A percentile compares a stretch with the other conserved stretches of the same genome.
Conservation (phyloP, 2,329 filamentous ascomycete species). For the Epicoccum nigrum region DNA sequence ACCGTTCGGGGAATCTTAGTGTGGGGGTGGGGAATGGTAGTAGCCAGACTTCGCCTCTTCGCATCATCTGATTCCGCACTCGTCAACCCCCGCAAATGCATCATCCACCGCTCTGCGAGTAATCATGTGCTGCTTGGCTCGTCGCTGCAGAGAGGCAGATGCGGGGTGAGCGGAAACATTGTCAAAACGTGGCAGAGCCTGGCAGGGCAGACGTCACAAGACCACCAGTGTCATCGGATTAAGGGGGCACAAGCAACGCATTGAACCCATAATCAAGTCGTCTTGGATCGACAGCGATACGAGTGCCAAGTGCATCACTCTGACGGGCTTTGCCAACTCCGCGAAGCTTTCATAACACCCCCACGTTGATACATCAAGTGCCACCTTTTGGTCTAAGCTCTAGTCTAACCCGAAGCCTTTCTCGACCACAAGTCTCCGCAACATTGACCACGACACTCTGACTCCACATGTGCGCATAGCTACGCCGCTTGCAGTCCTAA, state of each 20-base stretch:
- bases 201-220: constrained; percentile 1
- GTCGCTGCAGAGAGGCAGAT: constrained; percentile 33
- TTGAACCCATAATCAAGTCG: constrained; percentile 1
- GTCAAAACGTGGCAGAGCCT: constrained; percentile 43
- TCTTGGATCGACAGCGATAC: background rate
- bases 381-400: constrained; percentile 26
- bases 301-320: constrained; percentile 1
- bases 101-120: background rate
- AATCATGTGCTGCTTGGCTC: constrained; percentile 16
- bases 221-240: constrained; percentile 2
- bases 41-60: constrained; percentile 26
- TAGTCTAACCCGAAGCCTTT: constrained; percentile 21
- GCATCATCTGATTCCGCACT: constrained; percentile 46
- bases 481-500: background rate
- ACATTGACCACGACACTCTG: constrained; percentile 1
- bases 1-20: constrained; percentile 41
- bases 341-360: constrained; percentile 18
- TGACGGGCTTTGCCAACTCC: constrained; percentile 5
- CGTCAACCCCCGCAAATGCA: constrained; percentile 24
- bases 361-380: constrained; percentile 34
- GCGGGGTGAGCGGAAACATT: constrained; percentile 25
- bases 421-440: constrained; percentile 17
- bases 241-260: background rate
- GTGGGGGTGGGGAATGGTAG: constrained; percentile 46
- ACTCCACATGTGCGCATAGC: constrained; percentile 10